Base-by-base conservation (phyloP, 306 rosid genomes). In the Arachis stenosperma region DNA sequence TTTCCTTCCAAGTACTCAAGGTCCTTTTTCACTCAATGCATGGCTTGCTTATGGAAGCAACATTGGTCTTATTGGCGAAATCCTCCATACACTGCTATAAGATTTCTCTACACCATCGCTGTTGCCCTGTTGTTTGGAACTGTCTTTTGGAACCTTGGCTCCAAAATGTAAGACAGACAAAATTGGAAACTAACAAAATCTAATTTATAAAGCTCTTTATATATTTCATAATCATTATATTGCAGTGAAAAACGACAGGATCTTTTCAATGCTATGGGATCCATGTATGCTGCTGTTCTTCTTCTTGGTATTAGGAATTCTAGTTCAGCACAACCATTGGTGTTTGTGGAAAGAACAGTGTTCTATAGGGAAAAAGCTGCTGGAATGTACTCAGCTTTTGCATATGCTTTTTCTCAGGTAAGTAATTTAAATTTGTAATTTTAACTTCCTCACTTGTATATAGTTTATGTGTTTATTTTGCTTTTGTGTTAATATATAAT, bases 41-140 rank as follows among this genome's bases (percentile, higher is more conserved):
- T 75, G 56, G 84, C 90, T 81, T 86, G 81, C 73, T 78, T 86
- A 72, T 86, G 90, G 88, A 86, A 86, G 61, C 88, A 83, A 50
- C 76, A 81, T 65, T 81, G 84, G 87, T 86, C 90, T 12, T 83
- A 83, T 44, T 83, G 90, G 90, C 85, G 87, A 46, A 83, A 86
- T 65, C 75, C 84, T 10, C 53, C 8, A 9, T 81, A 86, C 61
- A 86, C 81, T 2, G 87, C 82, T 42, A 22, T 53, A 40, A 71
- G 73, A 59, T 81, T 83, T 76, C 71, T 86, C 69, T 86, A 52
- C 60, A 67, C 87, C 14, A 27, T 65, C 0, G 17, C 48, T 40
- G 53, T 81, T 6, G 70, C 87, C 6, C 13, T 81, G n/a, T 61
- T 86, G 72, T 69, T 86, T 17, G 87, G 90, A 6, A 81, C 83